Conservation (phyloP, 1,284 basidiomycete species). For the Entoloma clypeatum region DNA sequence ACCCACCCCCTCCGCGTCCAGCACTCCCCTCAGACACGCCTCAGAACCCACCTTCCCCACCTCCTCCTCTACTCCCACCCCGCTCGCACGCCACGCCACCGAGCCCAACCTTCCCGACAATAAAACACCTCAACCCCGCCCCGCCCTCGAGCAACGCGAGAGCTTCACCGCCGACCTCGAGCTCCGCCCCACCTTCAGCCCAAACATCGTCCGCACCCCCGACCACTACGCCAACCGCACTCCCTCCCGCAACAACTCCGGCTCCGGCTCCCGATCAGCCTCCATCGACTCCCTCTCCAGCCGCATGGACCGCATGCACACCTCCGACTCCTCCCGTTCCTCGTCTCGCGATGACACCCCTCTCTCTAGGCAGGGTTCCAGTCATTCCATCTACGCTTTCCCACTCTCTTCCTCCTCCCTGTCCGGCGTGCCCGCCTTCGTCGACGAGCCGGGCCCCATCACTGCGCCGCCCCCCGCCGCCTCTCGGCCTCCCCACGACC, state of each 20-base stretch:
- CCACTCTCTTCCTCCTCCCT: slow-evolving; percentile 25
- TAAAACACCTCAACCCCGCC: not conserved
- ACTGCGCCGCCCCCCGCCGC: too few relatives aligned
- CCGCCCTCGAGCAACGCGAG: slow-evolving; percentile 19
- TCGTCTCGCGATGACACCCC: slow-evolving; percentile 15
- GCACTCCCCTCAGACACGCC: slow-evolving; percentile 5
- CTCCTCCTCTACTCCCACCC: not conserved
- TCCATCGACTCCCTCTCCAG: slow-evolving; percentile 25
- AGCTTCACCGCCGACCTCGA: slow-evolving; percentile 45
- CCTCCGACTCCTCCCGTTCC: slow-evolving; percentile 14
- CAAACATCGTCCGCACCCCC: slow-evolving; percentile 62
- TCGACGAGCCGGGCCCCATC: slow-evolving; percentile 62
- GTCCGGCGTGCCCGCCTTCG: slow-evolving; percentile 34
- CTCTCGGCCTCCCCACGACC: too few relatives aligned
- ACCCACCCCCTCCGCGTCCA: slow-evolving; percentile 1
- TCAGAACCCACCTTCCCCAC: slow-evolving; percentile 11
- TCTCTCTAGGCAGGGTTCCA: slow-evolving; percentile 31
- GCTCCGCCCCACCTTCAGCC: slow-evolving; percentile 62
- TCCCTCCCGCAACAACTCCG: slow-evolving; percentile 10
- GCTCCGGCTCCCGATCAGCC: slow-evolving; percentile 9
- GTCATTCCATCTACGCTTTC: slow-evolving; percentile 20
- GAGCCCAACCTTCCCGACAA: slow-evolving; percentile 11
- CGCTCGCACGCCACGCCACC: slow-evolving; percentile 11
- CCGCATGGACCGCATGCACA: slow-evolving; percentile 28
- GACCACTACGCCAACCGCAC: slow-evolving; percentile 39